Conservation (phyloP, 176 grass and related monocot genomes). For the Hordeum vulgare region MorexV3_pseudomolecules_assembly NC_058524.1:620374148-620374647, state of each 20-base stretch:
- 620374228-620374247: conserved; percentile 3
- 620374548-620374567: not conserved
- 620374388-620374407: too few species aligned
- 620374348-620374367: too few species aligned
- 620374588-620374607: conserved; percentile 25
- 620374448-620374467: not conserved
- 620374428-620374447: not conserved
- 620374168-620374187: conserved; percentile 27
- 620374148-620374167: not conserved
- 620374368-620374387: too few species aligned
- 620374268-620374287: not conserved
- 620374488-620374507: not conserved
- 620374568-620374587: not conserved
- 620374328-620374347: not conserved
- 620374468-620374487: not conserved
- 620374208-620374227: conserved; percentile 7
- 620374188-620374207: conserved; percentile 59
- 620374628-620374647: conserved; percentile 18
- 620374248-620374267: not conserved
- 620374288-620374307: not conserved
- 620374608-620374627: not conserved
- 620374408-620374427: not conserved
- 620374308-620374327: not conserved
- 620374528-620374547: not conserved
- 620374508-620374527: not conserved